A percentile compares a stretch with the other conserved stretches of the same genome.
Conservation (phyloP, 495 filamentous ascomycete genomes). For the Aspergillus heteromorphus region DNA sequence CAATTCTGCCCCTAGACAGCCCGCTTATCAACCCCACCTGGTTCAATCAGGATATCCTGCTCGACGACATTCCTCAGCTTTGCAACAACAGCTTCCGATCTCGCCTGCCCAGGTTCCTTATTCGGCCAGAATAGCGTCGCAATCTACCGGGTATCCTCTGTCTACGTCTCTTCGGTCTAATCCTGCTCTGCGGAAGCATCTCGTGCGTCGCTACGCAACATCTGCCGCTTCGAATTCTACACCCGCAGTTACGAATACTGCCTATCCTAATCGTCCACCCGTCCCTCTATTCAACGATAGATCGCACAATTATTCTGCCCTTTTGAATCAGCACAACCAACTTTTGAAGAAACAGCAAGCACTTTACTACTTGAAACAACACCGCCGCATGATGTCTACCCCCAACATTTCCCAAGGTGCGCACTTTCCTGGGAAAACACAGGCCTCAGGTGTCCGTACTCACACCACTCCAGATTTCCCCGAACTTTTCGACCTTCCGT, state of each 20-base stretch:
- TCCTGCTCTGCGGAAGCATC: conserved; percentile 34
- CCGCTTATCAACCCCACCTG: conserved; percentile 30
- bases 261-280: conserved; percentile 41
- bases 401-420: conserved; percentile 34
- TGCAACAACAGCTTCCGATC: conserved; percentile 34
- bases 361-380: conserved; percentile 8
- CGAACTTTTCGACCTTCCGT: conserved; percentile 33
- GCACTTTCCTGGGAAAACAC: not conserved
- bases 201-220: conserved; percentile 26
- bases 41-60: conserved; percentile 26
- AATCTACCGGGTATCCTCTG: conserved; percentile 31
- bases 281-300: conserved; percentile 48
- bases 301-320: conserved; percentile 19
- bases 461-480: conserved; percentile 7
- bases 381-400: conserved; percentile 39
- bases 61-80: conserved; percentile 31
- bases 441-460: not conserved
- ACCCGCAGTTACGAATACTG: conserved; percentile 14
- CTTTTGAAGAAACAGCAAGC: conserved; percentile 19
- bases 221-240: conserved; percentile 33
- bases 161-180: conserved; percentile 42
- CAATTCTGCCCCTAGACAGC: conserved; percentile 38
- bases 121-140: conserved; percentile 33
- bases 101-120: conserved; percentile 33
- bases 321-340: conserved; percentile 9